A percentile compares a stretch with the other conserved stretches of the same genome.
Conservation (phyloP, 495 filamentous ascomycete species). For the Amphirosellinia nigrospora region DNA sequence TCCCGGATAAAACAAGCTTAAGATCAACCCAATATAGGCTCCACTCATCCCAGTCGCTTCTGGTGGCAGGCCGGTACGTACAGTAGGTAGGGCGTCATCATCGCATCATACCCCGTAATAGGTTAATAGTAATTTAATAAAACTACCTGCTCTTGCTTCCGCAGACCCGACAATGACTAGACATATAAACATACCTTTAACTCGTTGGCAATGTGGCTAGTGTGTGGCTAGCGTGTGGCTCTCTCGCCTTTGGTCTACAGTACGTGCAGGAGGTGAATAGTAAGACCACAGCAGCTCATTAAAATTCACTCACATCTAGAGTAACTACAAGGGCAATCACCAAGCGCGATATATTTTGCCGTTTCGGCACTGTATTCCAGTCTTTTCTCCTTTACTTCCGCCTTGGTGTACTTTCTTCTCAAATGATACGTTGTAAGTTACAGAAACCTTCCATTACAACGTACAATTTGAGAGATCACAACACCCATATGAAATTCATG, state of each 20-base stretch:
- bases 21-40: slow-evolving; percentile 13
- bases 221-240: background rate
- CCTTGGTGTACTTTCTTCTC: no score
- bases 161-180: background rate
- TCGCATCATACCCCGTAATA: background rate
- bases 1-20: background rate
- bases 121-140: background rate
- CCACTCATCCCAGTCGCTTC: background rate
- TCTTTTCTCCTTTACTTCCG: background rate
- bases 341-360: background rate
- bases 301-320: background rate
- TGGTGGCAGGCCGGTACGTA: no score
- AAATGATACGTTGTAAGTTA: no score
- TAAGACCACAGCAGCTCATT: background rate
- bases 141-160: background rate
- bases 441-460: background rate
- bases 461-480: background rate
- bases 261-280: no score
- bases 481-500: background rate
- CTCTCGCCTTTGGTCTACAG: background rate
- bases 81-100: background rate
- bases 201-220: background rate
- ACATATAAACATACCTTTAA: background rate
- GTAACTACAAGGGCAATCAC: background rate
- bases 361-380: background rate